These are phyloP conservation scores for Acephala macrosclerotiorum DNA, from an alignment of 2,329 filamentous ascomycete species.

Conservation along the genomic window DNA sequence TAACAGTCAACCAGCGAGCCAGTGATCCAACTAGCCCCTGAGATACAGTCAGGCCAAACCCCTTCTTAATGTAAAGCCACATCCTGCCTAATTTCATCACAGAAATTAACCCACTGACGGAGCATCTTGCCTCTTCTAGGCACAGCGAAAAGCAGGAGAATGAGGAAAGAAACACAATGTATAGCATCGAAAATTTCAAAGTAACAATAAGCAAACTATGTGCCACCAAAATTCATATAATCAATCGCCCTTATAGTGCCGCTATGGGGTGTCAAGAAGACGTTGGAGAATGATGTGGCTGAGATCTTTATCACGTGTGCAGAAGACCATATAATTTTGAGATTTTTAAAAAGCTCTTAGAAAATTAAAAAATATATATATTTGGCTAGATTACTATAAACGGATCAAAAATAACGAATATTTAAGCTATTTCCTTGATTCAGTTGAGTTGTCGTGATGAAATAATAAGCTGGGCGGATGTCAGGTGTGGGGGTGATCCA, in stretches of 20 bases:
- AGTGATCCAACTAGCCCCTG: constrained; percentile 19
- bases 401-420: too few species aligned
- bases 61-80: constrained; percentile 15
- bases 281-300: constrained; percentile 10
- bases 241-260: constrained; percentile 6
- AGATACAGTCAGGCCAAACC: constrained; percentile 13
- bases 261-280: constrained; percentile 2
- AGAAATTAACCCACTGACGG: constrained; percentile 15
- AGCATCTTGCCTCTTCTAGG: constrained; percentile 11
- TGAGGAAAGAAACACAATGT: constrained; percentile 19
- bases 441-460: too few species aligned
- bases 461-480: too few species aligned
- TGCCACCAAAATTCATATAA: constrained; percentile 16
- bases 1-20: neutral
- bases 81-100: neutral
- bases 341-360: too few species aligned
- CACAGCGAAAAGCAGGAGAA: constrained; percentile 19
- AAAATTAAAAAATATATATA: too few species aligned
- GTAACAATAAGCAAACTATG: constrained; percentile 20
- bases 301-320: constrained; percentile 2
- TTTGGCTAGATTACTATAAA: too few species aligned
- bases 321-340: too few species aligned
- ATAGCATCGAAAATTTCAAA: constrained; percentile 19
- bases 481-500: too few species aligned
- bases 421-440: too few species aligned